Evolutionary conservation across 768 basidiomycete species (phyloP).

Genomic region (Aureoboletus auriporus): DNA sequence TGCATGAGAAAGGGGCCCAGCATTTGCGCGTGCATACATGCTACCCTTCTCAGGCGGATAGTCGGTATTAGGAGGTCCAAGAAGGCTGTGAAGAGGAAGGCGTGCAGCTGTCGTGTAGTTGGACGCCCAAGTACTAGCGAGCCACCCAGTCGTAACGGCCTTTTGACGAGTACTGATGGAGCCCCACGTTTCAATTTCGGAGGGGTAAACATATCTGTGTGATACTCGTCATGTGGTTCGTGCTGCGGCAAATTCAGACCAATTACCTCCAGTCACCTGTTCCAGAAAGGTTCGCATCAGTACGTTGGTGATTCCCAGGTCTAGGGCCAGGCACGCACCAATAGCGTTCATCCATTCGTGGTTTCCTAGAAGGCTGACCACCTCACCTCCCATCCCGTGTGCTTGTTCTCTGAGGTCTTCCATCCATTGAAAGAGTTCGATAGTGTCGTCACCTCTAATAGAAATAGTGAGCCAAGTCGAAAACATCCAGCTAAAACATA

Average conservation of each 20-base stretch:
- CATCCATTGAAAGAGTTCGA: slow-evolving; percentile 81
- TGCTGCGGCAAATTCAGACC: slow-evolving; percentile 7
- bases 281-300: slow-evolving; percentile 5
- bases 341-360: slow-evolving; percentile 96
- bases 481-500: not conserved
- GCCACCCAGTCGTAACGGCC: slow-evolving; percentile 67
- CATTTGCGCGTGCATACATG: slow-evolving; percentile 29
- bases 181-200: slow-evolving; percentile 83
- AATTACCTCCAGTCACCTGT: slow-evolving; percentile 81
- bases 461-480: slow-evolving; percentile 8
- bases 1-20: slow-evolving; percentile 61
- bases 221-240: slow-evolving; percentile 5
- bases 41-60: slow-evolving; percentile 40
- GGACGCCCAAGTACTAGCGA: slow-evolving; percentile 77
- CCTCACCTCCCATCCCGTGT: slow-evolving; percentile 55
- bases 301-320: slow-evolving; percentile 1
- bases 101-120: slow-evolving; percentile 84
- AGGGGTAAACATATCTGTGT: slow-evolving; percentile 74
- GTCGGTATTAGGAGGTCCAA: slow-evolving; percentile 64
- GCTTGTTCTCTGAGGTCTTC: slow-evolving; percentile 80
- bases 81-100: slow-evolving; percentile 70
- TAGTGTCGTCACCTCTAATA: slow-evolving; percentile 82
- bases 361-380: slow-evolving; percentile 84
- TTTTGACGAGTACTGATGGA: slow-evolving; percentile 65
- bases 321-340: slow-evolving; percentile 37